These are phyloP conservation scores for Xerophyta viscosa DNA, from an alignment of 106 monocot species.

Conservation along the genomic window DNA sequence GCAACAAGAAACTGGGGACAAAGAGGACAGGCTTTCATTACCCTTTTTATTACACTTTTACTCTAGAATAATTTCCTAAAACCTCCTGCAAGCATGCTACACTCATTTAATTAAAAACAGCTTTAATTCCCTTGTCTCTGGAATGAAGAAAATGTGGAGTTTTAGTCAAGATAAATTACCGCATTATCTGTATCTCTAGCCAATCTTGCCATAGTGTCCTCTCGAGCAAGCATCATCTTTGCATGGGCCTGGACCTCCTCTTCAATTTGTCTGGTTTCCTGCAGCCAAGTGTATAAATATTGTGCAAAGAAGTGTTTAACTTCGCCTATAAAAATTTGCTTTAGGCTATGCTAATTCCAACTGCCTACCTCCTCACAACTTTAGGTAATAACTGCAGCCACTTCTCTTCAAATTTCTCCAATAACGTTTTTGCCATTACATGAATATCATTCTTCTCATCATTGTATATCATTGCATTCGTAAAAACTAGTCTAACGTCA, in stretches of 20 bases:
- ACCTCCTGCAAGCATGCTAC: too few relatives aligned
- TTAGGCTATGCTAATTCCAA: too few relatives aligned
- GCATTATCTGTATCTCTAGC: slow-evolving; percentile 64
- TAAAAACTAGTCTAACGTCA: slow-evolving; percentile 84
- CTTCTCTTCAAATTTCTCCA: slow-evolving; percentile 87
- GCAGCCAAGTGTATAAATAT: neutral
- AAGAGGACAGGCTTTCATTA: too few relatives aligned
- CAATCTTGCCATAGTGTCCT: slow-evolving; percentile 51
- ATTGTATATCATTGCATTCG: slow-evolving; percentile 97
- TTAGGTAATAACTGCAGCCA: slow-evolving; percentile 82
- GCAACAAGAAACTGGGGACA: too few relatives aligned
- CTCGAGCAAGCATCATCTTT: slow-evolving; percentile 45
- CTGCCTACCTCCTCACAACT: slow-evolving; percentile 78
- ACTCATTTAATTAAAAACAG: neutral
- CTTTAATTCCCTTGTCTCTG: neutral
- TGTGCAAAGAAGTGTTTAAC: too few relatives aligned
- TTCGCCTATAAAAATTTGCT: too few relatives aligned
- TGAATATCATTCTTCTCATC: slow-evolving; percentile 60
- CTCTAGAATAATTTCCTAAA: too few relatives aligned
- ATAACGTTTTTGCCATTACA: slow-evolving; percentile 73
- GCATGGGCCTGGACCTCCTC: slow-evolving; percentile 38
- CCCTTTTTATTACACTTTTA: too few relatives aligned
- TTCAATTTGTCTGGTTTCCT: slow-evolving; percentile 73
- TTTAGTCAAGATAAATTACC: slow-evolving; percentile 16
- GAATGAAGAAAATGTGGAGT: neutral